Conservation (phyloP, 257 asterid species). For the Solanum chmielewskii region DNA sequence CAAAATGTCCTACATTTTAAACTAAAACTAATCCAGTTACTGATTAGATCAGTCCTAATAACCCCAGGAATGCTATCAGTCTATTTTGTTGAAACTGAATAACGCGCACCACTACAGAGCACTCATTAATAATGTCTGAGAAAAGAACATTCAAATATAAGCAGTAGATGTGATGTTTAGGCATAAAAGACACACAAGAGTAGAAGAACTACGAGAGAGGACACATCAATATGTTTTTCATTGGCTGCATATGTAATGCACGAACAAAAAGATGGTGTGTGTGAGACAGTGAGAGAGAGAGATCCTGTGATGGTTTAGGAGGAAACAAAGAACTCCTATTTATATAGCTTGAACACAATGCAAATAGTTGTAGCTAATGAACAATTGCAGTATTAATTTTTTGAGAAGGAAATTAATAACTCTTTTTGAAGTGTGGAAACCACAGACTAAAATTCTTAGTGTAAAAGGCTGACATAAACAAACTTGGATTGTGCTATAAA, state of each 20-base stretch:
- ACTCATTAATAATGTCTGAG: neutral
- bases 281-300: fast-evolving
- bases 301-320: neutral
- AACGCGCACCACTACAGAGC: neutral
- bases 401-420: neutral
- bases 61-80: neutral
- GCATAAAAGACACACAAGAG: neutral
- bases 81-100: neutral
- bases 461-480: neutral
- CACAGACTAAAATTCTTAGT: neutral
- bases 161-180: neutral
- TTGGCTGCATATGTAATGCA: neutral
- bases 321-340: neutral
- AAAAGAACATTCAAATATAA: neutral
- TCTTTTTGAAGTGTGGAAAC: neutral
- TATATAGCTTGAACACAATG: neutral
- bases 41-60: neutral
- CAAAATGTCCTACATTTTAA: neutral
- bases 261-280: neutral
- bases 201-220: neutral
- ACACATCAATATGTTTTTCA: neutral
- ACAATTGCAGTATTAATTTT: neutral
- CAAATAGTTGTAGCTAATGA: neutral
- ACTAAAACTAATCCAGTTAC: neutral
- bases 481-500: neutral